A percentile compares a stretch with the other conserved stretches of the same genome.
phyloP scores from a whole-genome alignment of 345 rosid species.

The Populus alba region DNA sequence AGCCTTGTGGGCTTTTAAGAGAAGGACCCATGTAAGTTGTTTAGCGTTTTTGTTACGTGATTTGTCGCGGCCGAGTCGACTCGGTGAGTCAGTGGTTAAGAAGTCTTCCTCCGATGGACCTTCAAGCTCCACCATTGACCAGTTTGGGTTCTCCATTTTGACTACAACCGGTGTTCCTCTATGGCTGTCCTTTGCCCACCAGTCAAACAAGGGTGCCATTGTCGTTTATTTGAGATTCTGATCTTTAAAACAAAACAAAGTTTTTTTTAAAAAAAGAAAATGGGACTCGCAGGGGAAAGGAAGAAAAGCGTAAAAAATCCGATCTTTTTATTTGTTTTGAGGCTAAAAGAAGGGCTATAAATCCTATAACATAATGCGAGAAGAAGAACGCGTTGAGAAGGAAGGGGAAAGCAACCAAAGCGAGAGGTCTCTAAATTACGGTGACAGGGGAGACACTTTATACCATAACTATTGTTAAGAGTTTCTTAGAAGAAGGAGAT shows the following conservation, averaged over 20 bases:
- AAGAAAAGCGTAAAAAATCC: background rate
- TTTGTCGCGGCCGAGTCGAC: conserved; percentile 38
- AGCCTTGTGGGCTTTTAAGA: conserved; percentile 90
- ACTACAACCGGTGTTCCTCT: conserved; percentile 93
- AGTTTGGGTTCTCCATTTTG: conserved; percentile 96
- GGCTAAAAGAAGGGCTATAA: conserved; percentile 22
- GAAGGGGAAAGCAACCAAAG: conserved; percentile 14
- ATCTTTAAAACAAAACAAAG: background rate
- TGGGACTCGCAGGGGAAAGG: background rate
- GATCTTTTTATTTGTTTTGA: background rate
- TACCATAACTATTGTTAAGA: background rate
- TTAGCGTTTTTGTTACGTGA: conserved; percentile 85
- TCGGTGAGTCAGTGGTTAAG: conserved; percentile 37
- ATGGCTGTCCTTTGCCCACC: conserved; percentile 74
- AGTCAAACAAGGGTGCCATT: conserved; percentile 79
- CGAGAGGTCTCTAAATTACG: conserved; percentile 28
- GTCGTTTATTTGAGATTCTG: background rate
- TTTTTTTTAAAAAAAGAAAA: background rate
- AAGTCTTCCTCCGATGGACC: conserved; percentile 76
- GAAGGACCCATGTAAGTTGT: conserved; percentile 97
- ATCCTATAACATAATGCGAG: conserved; percentile 42
- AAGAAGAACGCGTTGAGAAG: conserved; percentile 31
- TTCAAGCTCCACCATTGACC: conserved; percentile 95
- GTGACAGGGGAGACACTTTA: conserved; percentile 27
- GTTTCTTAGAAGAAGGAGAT: background rate